Evolutionary conservation across 2,329 filamentous ascomycete species (phyloP), one percentile per base, ranked within the genome.

Genomic region (Verticillium longisporum): DNA sequence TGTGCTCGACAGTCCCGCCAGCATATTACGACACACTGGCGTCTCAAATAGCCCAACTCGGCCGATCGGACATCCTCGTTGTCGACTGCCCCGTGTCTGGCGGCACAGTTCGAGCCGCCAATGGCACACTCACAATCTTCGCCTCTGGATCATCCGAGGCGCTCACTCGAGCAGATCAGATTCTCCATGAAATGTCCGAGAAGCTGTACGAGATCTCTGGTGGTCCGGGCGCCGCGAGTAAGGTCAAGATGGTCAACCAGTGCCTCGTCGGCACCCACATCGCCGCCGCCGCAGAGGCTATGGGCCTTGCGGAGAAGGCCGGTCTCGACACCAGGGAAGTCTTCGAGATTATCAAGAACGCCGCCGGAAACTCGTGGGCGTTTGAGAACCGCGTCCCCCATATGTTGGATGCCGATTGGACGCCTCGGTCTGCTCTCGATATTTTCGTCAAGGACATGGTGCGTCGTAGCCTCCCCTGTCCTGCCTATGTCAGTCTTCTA

Each of bases 41-140:
- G 13, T 15, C 57, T n/a, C 59, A 61, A n/a, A 61, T 65, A 37
- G 59, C 59, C 32, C 57, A 54, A 32, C 45, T 50, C 54, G 64
- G 64, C 32, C 61, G 64, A 9, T n/a, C 36, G 3, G 64, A 65
- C 7, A 58, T 65, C 34, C 76, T 79, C 57, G 81, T 92, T 58
- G 81, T 93, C 58, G 89, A 92, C 72, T 82, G 83, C 26, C 89
- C 89, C 0, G 89, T 92, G 0, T 91, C 88, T 0, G 89, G 89
- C 0, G 89, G 89, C 1, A 84, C 87, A 0, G 78, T 82, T 10
- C 81, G 89, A 37, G 89, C 89, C 1, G 88, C 87, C 0, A 83
- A 88, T 57, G 89, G 89, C 3, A 90, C 88, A 0, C 75, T 92
- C 4, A 85, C 83, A 0, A 87, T 89, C 63, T 86, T 89, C 75